Evolutionary conservation across 495 filamentous ascomycete genomes (phyloP), one percentile per base, ranked within the genome.

Genomic region (Aspergillus sclerotioniger): DNA sequence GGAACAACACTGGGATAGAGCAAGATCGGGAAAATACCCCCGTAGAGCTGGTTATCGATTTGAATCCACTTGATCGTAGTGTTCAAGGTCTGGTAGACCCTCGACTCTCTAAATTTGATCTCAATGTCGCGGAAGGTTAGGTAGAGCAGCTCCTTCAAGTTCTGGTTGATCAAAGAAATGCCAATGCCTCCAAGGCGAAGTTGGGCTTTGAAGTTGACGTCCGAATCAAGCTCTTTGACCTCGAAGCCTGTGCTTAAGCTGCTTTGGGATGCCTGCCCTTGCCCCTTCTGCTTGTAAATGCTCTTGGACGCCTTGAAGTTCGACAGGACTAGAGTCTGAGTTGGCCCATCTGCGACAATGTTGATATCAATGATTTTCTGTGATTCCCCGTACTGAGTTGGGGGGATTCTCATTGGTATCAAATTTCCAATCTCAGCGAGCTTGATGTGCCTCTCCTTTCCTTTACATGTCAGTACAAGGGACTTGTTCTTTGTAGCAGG

Each of bases 1-100:
- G 95, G 95, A 9, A 98, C 94, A n/a, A 98, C 94, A 71, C 91
- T 96, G 9, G 94, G 94, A 68, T 98, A 98, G 39, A 98, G 78
- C 56, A 98, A 86, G 72, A 98, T 96, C 0, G 94, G 94, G 80
- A 98, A 98, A 61, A 98, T 91, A 13, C 94, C 94, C 43, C 94
- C 94, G 67, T 98, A 98, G 21, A 98, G 86, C 67, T 98, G 94
- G 67, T 98, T 98, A 76, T 98, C 94, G 66, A 98, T 92, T 71
- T 98, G 94, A 49, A 98, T 92, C 94, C 94, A 98, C 71, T 97
- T 98, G 70, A 96, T 88, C 0, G 89, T 88, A 9, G 91, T 80
- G 48, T 88, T 90, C 56, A 97, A 72, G 6, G 90, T 97, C 73
- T 98, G 94, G 68, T 94, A 96, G 12, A 97, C 76, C 28, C 82